These are phyloP conservation scores for Amanita rimosa DNA, from an alignment of 768 basidiomycete genomes.

Conservation along the genomic window DNA sequence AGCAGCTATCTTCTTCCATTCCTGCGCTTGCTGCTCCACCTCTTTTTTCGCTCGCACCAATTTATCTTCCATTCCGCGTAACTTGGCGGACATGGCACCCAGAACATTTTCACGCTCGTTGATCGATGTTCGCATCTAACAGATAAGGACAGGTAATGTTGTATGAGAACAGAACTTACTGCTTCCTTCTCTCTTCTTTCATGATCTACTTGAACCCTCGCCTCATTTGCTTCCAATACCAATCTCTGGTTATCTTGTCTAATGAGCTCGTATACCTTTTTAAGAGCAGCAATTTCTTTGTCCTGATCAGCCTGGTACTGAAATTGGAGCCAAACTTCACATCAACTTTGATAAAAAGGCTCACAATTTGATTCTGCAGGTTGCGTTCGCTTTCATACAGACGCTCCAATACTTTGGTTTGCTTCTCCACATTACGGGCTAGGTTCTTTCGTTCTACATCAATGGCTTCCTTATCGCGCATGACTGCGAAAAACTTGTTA, in stretches of 20 bases:
- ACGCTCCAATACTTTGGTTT: slow-evolving; percentile 49
- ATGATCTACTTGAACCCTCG: slow-evolving; percentile 22
- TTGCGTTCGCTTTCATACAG: slow-evolving; percentile 53
- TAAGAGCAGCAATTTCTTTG: slow-evolving; percentile 27
- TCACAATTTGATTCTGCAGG: slow-evolving; percentile 47
- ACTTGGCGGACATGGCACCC: slow-evolving; percentile 22
- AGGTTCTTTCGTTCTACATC: slow-evolving; percentile 66
- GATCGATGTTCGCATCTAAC: slow-evolving; percentile 18
- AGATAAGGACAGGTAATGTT: slow-evolving; percentile 4
- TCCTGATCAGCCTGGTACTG: slow-evolving; percentile 27
- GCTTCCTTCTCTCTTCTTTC: slow-evolving; percentile 25
- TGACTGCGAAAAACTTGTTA: slow-evolving; percentile 85
- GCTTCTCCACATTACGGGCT: slow-evolving; percentile 35
- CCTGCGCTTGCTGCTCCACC: slow-evolving; percentile 36
- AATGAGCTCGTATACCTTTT: slow-evolving; percentile 17
- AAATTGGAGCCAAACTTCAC: not conserved
- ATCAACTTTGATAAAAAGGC: slow-evolving; percentile 10
- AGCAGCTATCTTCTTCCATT: slow-evolving; percentile 28
- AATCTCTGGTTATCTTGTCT: slow-evolving; percentile 22
- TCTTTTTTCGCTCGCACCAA: slow-evolving; percentile 36
- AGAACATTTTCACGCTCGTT: slow-evolving; percentile 24
- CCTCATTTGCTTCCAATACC: slow-evolving; percentile 20
- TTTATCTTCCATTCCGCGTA: slow-evolving; percentile 37
- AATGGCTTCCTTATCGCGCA: slow-evolving; percentile 80
- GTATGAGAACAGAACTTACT: not conserved